Base-by-base conservation (phyloP, 495 filamentous ascomycete species). In the Penicillium salamii region DNA sequence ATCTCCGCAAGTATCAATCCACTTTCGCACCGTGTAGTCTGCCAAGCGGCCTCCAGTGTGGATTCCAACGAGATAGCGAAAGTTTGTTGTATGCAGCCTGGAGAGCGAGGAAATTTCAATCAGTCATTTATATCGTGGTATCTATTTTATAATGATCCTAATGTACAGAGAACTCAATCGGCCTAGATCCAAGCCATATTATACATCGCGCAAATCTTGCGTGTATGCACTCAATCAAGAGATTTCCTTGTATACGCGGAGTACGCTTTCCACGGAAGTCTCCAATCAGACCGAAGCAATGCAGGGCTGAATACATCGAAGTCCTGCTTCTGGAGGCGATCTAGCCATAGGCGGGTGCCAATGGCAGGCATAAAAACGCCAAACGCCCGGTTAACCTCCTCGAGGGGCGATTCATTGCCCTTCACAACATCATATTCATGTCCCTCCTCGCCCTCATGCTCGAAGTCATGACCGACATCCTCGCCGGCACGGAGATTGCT, bases 221-320 rank as follows among this genome's bases (percentile, higher is more conserved):
- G n/a, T n/a, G 13, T 18, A 13, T 23, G 32, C 42, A 34, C 8
- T 41, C 11, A 53, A 63, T 58, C 87, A 20, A 92, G 78, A 53
- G 71, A 78, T 61, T 78, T 77, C 7, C 75, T 77, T 43, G 68
- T 77, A 42, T 78, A 82, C 1, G 87, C 87, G 68, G 80, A 79
- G 70, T 89, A 98, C 18, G 90, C 76, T 50, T 80, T 85, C 86
- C 86, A 97, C 5, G 93, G 92, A 35, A 97, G 72, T 59, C 78
- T 88, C 93, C 93, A 98, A 50, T 90, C 88, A 33, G 81, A 79
- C 20, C 71, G 72, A 63, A 78, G 83, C 65, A 85, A 63, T 60
- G 79, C 83, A 57, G 66, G 81, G 52, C 70, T 64, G 55, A 90
- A 91, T 12, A 90, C 75, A 66, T 98, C 87, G 57, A 98, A 98